phyloP scores from a whole-genome alignment of 2,329 filamentous ascomycete genomes.

The Paramyrothecium roridum region DNA sequence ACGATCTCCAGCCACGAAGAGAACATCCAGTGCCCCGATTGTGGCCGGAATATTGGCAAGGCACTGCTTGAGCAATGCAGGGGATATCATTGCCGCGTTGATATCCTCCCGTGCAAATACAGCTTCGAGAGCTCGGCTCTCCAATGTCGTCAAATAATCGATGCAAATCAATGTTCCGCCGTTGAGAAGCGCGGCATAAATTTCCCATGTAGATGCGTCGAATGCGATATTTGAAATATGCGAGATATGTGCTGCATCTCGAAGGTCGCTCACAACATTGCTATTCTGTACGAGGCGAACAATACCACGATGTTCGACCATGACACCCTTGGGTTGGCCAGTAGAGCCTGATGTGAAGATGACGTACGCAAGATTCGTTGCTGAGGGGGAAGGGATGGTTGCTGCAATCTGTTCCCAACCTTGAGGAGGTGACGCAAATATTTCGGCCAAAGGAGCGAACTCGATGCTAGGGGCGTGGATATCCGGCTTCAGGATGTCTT shows the following conservation, averaged over 20 bases:
- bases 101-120: slow-evolving; percentile 9
- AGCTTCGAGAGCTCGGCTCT: slow-evolving; percentile 1
- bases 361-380: slow-evolving; percentile 3
- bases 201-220: slow-evolving; percentile 6
- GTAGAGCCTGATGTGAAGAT: slow-evolving; percentile 6
- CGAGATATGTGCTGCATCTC: neutral
- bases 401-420: neutral
- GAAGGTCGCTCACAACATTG: neutral
- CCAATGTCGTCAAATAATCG: slow-evolving; percentile 6
- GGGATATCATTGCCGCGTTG: slow-evolving; percentile 7
- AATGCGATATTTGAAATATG: slow-evolving; percentile 10
- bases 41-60: slow-evolving; percentile 7
- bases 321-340: slow-evolving; percentile 9
- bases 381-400: neutral
- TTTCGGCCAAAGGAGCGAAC: neutral
- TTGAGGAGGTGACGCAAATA: neutral
- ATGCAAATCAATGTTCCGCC: slow-evolving; percentile 8
- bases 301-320: slow-evolving; percentile 8
- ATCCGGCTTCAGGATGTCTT: neutral
- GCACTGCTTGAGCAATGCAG: slow-evolving; percentile 15
- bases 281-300: slow-evolving; percentile 1
- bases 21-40: slow-evolving; percentile 2
- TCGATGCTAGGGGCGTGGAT: neutral
- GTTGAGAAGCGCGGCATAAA: slow-evolving; percentile 6
- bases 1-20: slow-evolving; percentile 15